These are phyloP conservation scores for Phytophthora uliginosa DNA, from an alignment of 352 stramenopile species.

Conservation along the genomic window DNA sequence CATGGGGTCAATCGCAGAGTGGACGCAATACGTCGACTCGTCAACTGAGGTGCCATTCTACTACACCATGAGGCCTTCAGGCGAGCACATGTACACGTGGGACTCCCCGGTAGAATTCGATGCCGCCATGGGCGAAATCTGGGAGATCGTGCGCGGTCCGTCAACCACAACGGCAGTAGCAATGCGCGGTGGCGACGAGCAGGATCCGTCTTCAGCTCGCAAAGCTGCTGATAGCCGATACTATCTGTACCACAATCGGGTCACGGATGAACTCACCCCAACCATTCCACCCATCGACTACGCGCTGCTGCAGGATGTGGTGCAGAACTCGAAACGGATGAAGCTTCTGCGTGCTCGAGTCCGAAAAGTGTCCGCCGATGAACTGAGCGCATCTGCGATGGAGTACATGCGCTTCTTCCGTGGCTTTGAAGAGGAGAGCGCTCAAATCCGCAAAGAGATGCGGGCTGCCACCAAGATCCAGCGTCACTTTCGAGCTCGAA, in stretches of 20 bases:
- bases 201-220: slow-evolving; percentile 5
- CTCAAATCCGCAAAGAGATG: slow-evolving; percentile 55
- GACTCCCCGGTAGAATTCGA: slow-evolving; percentile 78
- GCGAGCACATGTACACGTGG: slow-evolving; percentile 53
- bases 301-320: slow-evolving; percentile 70
- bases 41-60: slow-evolving; percentile 67
- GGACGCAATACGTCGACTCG: slow-evolving; percentile 81
- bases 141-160: slow-evolving; percentile 63
- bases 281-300: slow-evolving; percentile 68
- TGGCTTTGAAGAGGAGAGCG: slow-evolving; percentile 71
- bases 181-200: slow-evolving; percentile 8
- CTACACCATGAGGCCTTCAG: slow-evolving; percentile 21
- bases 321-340: slow-evolving; percentile 77
- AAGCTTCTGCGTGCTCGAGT: slow-evolving; percentile 68
- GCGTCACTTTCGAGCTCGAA: slow-evolving; percentile 60
- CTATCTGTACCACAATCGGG: slow-evolving; percentile 78
- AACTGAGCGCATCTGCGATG: slow-evolving; percentile 58
- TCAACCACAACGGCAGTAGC: slow-evolving; percentile 6
- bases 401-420: slow-evolving; percentile 84
- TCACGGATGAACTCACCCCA: slow-evolving; percentile 57
- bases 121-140: slow-evolving; percentile 64
- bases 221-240: slow-evolving; percentile 31
- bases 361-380: slow-evolving; percentile 53
- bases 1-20: slow-evolving; percentile 76
- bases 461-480: slow-evolving; percentile 70